Evolutionary conservation across 1,284 basidiomycete species (phyloP).

Genomic region (Xerocomus tenax): DNA sequence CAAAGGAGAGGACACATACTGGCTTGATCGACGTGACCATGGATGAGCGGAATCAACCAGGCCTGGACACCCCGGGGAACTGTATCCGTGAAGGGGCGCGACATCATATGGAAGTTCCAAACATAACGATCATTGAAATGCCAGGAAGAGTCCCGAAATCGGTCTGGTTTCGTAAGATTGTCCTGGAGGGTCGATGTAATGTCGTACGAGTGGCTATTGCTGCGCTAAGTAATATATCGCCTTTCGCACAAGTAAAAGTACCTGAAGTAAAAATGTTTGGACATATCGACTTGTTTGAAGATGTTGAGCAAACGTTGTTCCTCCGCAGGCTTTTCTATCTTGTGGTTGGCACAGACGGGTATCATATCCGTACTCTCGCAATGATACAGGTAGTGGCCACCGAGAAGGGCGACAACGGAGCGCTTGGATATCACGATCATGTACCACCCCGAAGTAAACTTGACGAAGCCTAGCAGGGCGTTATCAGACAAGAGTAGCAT

Average conservation of each 20-base stretch:
- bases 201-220: constrained; percentile 85
- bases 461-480: constrained; percentile 60
- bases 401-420: constrained; percentile 86
- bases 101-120: constrained; percentile 93
- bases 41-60: constrained; percentile 90
- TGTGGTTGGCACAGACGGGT: constrained; percentile 64
- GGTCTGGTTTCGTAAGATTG: constrained; percentile 66
- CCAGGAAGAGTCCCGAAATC: constrained; percentile 41
- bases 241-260: constrained; percentile 28
- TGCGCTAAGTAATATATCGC: constrained; percentile 2
- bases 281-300: constrained; percentile 97
- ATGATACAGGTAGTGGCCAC: constrained; percentile 96
- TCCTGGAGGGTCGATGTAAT: constrained; percentile 90
- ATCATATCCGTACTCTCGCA: constrained; percentile 88
- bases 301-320: constrained; percentile 80
- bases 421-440: constrained; percentile 85
- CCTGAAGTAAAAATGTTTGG: constrained; percentile 99
- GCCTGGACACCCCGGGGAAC: constrained; percentile 31
- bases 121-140: constrained; percentile 86
- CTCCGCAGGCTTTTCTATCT: constrained; percentile 74
- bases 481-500: neutral
- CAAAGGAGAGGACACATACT: constrained; percentile 49
- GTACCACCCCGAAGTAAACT: constrained; percentile 88
- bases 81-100: constrained; percentile 46
- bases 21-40: constrained; percentile 96